Evolutionary conservation across 441 rosid species (phyloP), one percentile per base, ranked within the genome.

Genomic region (Theobroma grandiflorum): DNA sequence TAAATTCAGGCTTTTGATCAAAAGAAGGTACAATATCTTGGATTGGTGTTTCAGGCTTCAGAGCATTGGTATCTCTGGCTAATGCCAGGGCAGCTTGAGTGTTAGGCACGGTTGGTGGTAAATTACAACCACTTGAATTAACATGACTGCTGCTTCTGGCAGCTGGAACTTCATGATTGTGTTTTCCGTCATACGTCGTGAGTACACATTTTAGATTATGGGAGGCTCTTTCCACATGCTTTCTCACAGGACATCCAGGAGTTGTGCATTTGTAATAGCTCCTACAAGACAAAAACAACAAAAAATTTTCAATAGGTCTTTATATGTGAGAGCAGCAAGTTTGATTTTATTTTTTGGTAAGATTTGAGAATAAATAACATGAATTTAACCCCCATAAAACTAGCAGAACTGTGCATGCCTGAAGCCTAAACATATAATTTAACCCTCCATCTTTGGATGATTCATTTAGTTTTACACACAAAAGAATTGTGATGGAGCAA

Each of bases 241-340:
- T 92, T 80, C 91, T 86, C 82, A 92, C 95, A 0, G 71, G 70
- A 84, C 95, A 90, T 43, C 91, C 91, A 3, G 91, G 85, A 38
- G 86, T 92, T 3, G 92, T 90, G 87, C 95, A 92, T 83, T 92
- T 92, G 87, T 92, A 92, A 74, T 90, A 92, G 86, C 94, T 92
- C 94, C 94, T 92, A 84, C 68, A 63, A 79, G 31, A 66, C 16
- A 59, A 14, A 75, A 20, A 38, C 68, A 55, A 31, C 40, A 49
- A 71, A 49, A 45, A 3, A 10, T 33, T 42, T 2, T 65, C 12
- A 31, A 52, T 26, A 7, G 40, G 47, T 78, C 12, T 16, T 45
- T 59, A 77, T 26, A 35, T 9, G 26, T 12, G 22, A 57, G 74
- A 67, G 50, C 68, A 58, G n/a, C 52, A 18, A 67, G 38, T 47